Base-by-base conservation (phyloP, 139 green algal species). In the Coelastrella sp. region DNA sequence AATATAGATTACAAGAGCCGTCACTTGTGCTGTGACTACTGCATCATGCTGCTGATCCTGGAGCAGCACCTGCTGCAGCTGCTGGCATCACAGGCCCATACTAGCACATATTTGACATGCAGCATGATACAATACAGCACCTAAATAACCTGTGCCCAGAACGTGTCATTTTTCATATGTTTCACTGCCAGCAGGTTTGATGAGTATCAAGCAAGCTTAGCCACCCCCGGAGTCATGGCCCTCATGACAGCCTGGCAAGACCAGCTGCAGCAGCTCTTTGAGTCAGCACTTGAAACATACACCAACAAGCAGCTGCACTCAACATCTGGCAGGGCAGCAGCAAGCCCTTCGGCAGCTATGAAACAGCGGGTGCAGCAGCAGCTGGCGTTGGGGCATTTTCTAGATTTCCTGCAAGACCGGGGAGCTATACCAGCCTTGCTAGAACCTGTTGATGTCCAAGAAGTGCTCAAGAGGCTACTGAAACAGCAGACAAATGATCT, bases 371-470 rank as follows among this genome's bases (percentile, higher is more conserved):
- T 47, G 60, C 14, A n/a, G 10, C 59, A 61, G 83, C 61, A 57
- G 54, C 14, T 58, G 66, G 60, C 76, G 11, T 58, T 73, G 86
- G 71, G 19, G 68, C 10, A 23, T 5, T 86, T 92, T 17, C 58
- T 92, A 4, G 56, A 87, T 56, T 56, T 92, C 11, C 66, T 92
- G 60, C 90, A 92, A 78, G 84, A 80, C 3, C 32, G 84, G 11
- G 73, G 23, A 20, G 89, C 92, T 20, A 90, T 93, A 22, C 94
- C 94, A 3, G 68, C 91, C 23, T 90, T 94, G 64, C 86, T 96
- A 80, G 87, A 91, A 83, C 92, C 91, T 23, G 54, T 56, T 54
- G 94, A 94, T 47, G 78, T 96, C 78, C 89, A 93, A 78, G 91
- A 94, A 83, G 90, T 94, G 19, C 92, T 95, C 75, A 71, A 88